These are phyloP conservation scores for Euphorbia lathyris DNA, from an alignment of 345 rosid genomes.

Conservation along the genomic window DNA sequence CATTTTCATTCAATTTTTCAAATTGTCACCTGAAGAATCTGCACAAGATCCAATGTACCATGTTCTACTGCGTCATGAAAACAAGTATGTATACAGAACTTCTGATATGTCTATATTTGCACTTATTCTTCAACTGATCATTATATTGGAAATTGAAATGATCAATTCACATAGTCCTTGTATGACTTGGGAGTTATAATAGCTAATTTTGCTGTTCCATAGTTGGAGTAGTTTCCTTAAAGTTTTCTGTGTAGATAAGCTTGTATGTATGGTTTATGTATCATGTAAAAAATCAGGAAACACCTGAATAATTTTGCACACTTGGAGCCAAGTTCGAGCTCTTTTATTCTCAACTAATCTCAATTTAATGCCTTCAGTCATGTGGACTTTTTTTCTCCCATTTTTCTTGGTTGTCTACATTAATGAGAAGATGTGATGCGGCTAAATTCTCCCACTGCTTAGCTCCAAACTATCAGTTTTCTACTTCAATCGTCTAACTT, in stretches of 20 bases:
- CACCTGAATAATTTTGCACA: not conserved
- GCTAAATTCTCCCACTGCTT: not conserved
- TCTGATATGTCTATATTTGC: not conserved
- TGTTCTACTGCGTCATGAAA: conserved; percentile 44
- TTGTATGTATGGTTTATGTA: not conserved
- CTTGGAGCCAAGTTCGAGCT: not conserved
- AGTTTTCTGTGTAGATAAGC: not conserved
- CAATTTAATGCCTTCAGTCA: too few relatives aligned
- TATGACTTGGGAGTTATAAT: not conserved
- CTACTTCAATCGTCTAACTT: not conserved
- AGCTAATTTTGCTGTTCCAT: not conserved
- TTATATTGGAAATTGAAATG: not conserved
- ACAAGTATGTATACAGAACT: conserved; percentile 44
- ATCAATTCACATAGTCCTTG: not conserved
- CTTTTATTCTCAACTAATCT: not conserved
- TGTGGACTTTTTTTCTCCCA: not conserved
- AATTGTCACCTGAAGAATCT: conserved; percentile 65
- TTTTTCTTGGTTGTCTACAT: not conserved
- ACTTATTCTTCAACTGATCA: not conserved
- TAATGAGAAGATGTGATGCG: not conserved
- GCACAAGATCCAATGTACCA: conserved; percentile 65
- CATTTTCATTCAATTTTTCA: conserved; percentile 63
- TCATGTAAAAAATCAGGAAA: not conserved
- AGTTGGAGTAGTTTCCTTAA: not conserved
- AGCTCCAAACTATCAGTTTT: not conserved